Conservation (phyloP, 768 basidiomycete species). For the Agrocybe chaxingu region DNA sequence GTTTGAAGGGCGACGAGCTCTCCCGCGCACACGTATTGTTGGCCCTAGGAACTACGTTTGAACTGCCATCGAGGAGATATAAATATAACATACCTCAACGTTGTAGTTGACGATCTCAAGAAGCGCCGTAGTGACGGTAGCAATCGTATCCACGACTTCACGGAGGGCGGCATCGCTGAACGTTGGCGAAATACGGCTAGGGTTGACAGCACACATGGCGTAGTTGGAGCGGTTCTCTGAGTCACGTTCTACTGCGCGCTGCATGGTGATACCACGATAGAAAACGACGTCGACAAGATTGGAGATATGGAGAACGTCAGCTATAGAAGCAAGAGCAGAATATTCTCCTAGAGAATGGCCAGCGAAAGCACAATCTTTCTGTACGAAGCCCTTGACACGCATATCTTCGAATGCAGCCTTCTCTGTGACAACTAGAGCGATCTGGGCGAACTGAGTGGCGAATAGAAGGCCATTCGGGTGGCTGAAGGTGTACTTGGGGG, state of each 20-base stretch:
- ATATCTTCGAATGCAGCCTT: conserved; percentile 99
- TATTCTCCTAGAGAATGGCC: conserved; percentile 99
- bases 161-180: conserved; percentile 96
- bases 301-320: conserved; percentile 93
- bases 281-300: conserved; percentile 97
- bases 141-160: conserved; percentile 93
- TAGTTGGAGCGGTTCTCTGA: conserved; percentile 91
- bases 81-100: conserved; percentile 60
- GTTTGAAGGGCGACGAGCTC: conserved; percentile 92
- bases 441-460: conserved; percentile 98
- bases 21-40: conserved; percentile 99
- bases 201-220: conserved; percentile 99
- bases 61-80: not conserved
- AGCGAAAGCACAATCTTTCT: conserved; percentile 89
- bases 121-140: conserved; percentile 69
- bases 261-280: conserved; percentile 99
- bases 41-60: conserved; percentile 55
- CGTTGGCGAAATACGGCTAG: conserved; percentile 87
- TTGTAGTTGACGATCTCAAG: conserved; percentile 99
- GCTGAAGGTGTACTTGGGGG: conserved; percentile 97
- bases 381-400: conserved; percentile 93
- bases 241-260: conserved; percentile 97
- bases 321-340: conserved; percentile 96
- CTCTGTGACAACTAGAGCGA: conserved; percentile 96
- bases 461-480: conserved; percentile 94